Evolutionary conservation across 495 filamentous ascomycete species (phyloP).

Genomic region (Tuber brumale): DNA sequence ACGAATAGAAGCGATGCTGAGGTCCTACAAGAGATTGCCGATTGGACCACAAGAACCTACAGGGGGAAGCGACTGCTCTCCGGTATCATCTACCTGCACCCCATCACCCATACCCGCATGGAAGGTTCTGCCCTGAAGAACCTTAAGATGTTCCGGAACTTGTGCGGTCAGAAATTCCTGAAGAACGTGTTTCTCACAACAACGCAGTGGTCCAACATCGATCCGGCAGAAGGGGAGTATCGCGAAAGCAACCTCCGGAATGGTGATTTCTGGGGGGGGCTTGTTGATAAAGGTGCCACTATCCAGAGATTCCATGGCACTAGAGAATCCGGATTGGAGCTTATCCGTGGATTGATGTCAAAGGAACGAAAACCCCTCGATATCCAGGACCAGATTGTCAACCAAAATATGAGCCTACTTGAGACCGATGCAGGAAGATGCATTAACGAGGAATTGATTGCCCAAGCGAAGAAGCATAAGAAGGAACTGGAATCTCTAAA

Average conservation of each 20-base stretch:
- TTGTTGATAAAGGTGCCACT: conserved; percentile 39
- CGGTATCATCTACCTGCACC: conserved; percentile 48
- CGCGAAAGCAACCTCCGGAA: conserved; percentile 43
- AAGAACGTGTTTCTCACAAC: conserved; percentile 46
- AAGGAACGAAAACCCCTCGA: conserved; percentile 33
- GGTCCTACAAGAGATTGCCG: conserved; percentile 44
- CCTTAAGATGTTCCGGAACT: conserved; percentile 45
- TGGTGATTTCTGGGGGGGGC: conserved; percentile 45
- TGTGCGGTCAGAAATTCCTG: conserved; percentile 44
- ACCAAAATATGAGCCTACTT: conserved; percentile 37
- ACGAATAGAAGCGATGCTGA: conserved; percentile 45
- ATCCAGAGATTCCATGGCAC: conserved; percentile 38
- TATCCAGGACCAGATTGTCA: conserved; percentile 45
- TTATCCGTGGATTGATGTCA: conserved; percentile 30
- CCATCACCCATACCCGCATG: conserved; percentile 46
- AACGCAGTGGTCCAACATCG: conserved; percentile 46
- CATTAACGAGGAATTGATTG: conserved; percentile 37
- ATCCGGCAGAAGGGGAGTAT: background rate
- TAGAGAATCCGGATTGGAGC: conserved; percentile 39
- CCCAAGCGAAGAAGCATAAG: conserved; percentile 16
- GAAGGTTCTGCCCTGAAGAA: conserved; percentile 44
- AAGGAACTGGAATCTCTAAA: background rate
- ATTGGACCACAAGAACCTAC: conserved; percentile 39
- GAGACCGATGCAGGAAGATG: conserved; percentile 44
- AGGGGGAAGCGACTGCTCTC: conserved; percentile 30